These are phyloP conservation scores for Hemileccinum hortonii DNA, from an alignment of 1,284 basidiomycete species.

Conservation along the genomic window DNA sequence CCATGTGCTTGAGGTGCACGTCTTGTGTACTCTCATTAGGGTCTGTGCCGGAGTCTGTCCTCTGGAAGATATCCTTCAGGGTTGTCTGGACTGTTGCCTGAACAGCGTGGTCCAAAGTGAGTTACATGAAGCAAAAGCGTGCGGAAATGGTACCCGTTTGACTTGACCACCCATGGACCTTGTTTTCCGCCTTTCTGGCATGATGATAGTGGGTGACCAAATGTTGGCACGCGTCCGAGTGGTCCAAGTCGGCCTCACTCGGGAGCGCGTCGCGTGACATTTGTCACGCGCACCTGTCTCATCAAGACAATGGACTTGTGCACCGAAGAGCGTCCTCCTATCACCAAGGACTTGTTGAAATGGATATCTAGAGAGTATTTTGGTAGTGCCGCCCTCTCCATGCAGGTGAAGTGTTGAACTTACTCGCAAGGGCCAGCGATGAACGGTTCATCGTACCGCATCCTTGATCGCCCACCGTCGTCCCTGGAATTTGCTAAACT, in stretches of 20 bases:
- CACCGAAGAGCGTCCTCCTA: conserved; percentile 16
- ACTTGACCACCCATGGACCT: conserved; percentile 12
- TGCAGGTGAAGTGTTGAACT: neutral
- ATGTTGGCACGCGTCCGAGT: conserved; percentile 1
- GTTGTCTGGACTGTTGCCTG: conserved; percentile 28
- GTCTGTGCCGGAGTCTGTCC: conserved; percentile 1
- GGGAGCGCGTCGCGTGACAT: conserved; percentile 29
- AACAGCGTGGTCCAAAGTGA: neutral
- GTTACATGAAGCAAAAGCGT: neutral
- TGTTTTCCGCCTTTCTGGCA: conserved; percentile 27
- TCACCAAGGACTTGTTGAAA: conserved; percentile 27
- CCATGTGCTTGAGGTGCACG: neutral
- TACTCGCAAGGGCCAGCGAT: conserved; percentile 45
- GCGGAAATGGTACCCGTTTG: conserved; percentile 18
- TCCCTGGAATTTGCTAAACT: conserved; percentile 73
- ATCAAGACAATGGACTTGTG: no score
- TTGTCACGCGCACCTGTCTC: conserved; percentile 15
- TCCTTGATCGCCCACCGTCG: conserved; percentile 59
- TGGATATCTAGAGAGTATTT: conserved; percentile 58
- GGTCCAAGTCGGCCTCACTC: neutral
- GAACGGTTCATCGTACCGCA: conserved; percentile 60
- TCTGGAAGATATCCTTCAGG: conserved; percentile 27
- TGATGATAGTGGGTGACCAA: neutral
- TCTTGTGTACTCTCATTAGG: conserved; percentile 2
- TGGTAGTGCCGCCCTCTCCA: conserved; percentile 35